Conservation (phyloP, 116 monocot species). For the Dioscorea cayenensis region DNA sequence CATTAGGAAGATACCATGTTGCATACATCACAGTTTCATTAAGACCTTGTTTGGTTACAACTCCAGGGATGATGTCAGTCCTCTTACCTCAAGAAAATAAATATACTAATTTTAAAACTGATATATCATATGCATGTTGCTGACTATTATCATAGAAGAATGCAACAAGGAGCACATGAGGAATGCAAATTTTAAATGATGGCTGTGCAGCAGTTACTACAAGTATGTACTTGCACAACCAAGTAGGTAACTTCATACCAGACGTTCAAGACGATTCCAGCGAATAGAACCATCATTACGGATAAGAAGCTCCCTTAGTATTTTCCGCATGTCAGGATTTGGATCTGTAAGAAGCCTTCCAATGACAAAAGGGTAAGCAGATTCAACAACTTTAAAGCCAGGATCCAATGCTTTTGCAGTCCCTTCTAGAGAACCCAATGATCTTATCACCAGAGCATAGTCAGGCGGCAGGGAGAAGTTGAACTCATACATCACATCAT, state of each 20-base stretch:
- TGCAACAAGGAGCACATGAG: neutral
- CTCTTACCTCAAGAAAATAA: neutral
- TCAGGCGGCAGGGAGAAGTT: conserved; percentile 93
- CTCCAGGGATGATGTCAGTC: neutral
- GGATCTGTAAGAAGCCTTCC: conserved; percentile 87
- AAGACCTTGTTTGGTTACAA: too few relatives aligned
- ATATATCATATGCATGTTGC: neutral
- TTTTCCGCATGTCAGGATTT: conserved; percentile 88
- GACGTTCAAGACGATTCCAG: conserved; percentile 87
- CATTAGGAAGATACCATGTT: too few relatives aligned
- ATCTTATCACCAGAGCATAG: conserved; percentile 91
- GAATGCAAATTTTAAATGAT: neutral
- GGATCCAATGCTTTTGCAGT: conserved; percentile 98
- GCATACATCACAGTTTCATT: too few relatives aligned
- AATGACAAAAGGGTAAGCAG: conserved; percentile 95
- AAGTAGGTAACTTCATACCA: conserved; percentile 32
- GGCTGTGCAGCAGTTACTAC: neutral
- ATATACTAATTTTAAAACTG: neutral
- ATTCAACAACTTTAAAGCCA: conserved; percentile 89
- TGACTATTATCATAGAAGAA: neutral
- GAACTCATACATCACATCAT: conserved; percentile 96
- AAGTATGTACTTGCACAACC: neutral
- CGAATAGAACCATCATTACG: conserved; percentile 81
- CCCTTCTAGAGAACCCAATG: conserved; percentile 93
- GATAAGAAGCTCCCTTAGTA: conserved; percentile 81